Evolutionary conservation across 192 early-diverging fungal species (phyloP), one percentile per base, ranked within the genome.

Genomic region (Backusella macrospora): DNA sequence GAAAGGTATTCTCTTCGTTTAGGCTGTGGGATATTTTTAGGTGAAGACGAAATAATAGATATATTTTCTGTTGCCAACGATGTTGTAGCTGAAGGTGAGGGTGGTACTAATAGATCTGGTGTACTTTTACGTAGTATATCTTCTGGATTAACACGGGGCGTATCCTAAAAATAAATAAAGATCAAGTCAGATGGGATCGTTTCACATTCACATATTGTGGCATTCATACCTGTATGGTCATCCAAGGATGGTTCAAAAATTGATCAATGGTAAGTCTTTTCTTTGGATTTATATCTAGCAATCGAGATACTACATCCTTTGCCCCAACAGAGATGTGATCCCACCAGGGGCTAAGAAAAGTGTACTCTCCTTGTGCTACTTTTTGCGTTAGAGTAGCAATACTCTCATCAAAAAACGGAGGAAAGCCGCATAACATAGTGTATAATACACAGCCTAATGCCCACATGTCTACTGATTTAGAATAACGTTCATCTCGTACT

Each of bases 321-420:
- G 90, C 90, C 72, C 85, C 83, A 64, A 74, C 76, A 37, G 91
- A 91, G 49, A 98, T 92, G 21, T 89, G 82, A 77, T 95, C 93
- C 97, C 97, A 98, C 93, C 95, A 95, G 47, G 93, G 94, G 62
- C 89, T 90, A 46, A 95, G 83, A 70, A 96, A 98, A 52, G 88
- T 85, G 79, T 90, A 98, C 74, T 93, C 86, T 23, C 96, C 95
- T 74, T 87, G 84, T 0, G 91, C 91, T 0, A 98, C 93, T 80
- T 96, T 96, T 80, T 92, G 89, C 8, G 93, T 93, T 71, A 96
- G 80, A 81, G 84, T 84, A 63, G 86, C 83, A 70, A 90, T 89
- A 68, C 90, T 90, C 70, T 93, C 93, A 79, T 93, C 93, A 75
- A 93, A 92, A 70, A 93, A 93, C 21, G 92, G 91, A 72, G 92